Base-by-base conservation (phyloP, 495 filamentous ascomycete species). In the Podospora sp. region DNA sequence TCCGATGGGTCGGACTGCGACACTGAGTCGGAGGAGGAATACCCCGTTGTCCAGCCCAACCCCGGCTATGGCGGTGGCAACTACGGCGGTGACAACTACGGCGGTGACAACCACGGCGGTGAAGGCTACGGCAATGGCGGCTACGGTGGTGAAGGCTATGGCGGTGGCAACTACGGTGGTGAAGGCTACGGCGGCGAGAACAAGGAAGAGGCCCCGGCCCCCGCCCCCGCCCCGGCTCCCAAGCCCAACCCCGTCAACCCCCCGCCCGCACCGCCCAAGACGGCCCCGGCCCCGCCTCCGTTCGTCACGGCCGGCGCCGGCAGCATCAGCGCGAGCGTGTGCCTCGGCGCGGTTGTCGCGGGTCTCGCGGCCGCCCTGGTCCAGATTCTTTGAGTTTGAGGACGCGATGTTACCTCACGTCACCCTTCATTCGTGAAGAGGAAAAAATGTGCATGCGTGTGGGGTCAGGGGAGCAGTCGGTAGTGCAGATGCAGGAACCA, bases 91-190 rank as follows among this genome's bases (percentile, higher is more conserved):
- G 29, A 8, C 29, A 8, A 33, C 5, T 33, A 33, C 29, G 29
- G 29, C 29, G 29, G 29, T 8, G 29, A 8, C 29, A 8, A 33
- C 5, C 8, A 33, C 29, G 29, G 29, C 29, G 29, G 29, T 8
- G 29, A 8, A n/a, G n/a, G n/a, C n/a, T n/a, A 40, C 57, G 46
- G 61, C 21, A 55, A 60, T 20, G 49, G 20, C 57, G 58, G 51
- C 33, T 52, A n/a, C 59, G 46, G 20, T 7, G 46, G 18, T n/a
- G 62, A 18, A 3, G 18, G 36, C 35, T 21, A 40, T 60, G 63
- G 22, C 35, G 60, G 16, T 18, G 50, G n/a, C 6, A 4, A 22
- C 50, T 6, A 18, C 50, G 14, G 16, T 16, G 11, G 16, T 18
- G 53, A 14, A n/a, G n/a, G n/a, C n/a, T 33, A 33, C 29, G 29